A percentile compares a stretch with the other conserved stretches of the same genome.
Evolutionary conservation across 441 rosid genomes (phyloP).

Genomic region (Brassica hybrid): DNA sequence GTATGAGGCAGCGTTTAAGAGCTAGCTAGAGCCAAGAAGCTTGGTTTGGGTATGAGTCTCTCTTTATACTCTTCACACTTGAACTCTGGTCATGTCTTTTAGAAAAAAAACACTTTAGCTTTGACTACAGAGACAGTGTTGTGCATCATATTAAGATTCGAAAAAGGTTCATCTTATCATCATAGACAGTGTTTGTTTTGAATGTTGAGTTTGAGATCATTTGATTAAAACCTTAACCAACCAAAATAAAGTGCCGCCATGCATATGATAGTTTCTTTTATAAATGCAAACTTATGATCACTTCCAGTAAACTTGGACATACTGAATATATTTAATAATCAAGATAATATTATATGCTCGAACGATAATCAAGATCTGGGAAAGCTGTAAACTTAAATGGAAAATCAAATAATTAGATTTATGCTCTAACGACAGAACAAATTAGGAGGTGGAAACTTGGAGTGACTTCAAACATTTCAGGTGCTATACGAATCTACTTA

Average conservation of each 20-base stretch:
- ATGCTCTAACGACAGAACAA: not conserved
- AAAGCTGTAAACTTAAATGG: not conserved
- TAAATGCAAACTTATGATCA: too few species aligned
- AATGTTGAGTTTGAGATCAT: not conserved
- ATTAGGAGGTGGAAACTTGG: not conserved
- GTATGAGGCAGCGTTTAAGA: slow-evolving; percentile 49
- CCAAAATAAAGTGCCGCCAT: not conserved
- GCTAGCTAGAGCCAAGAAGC: too few species aligned
- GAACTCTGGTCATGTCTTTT: too few species aligned
- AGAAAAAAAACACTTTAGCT: too few species aligned
- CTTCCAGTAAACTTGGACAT: not conserved
- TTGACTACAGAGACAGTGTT: too few species aligned
- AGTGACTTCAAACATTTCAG: slow-evolving; percentile 2
- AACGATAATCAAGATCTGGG: not conserved
- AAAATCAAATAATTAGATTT: not conserved
- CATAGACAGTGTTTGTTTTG: not conserved
- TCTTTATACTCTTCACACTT: too few species aligned
- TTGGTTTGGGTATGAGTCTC: too few species aligned
- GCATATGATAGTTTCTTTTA: not conserved
- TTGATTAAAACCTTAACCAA: not conserved
- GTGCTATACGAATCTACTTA: not conserved
- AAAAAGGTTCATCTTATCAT: too few species aligned
- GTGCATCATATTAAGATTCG: too few species aligned
- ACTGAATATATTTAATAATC: not conserved
- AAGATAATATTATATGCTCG: not conserved